phyloP scores from a whole-genome alignment of 768 basidiomycete species.

The Tulasnella sp. region DNA sequence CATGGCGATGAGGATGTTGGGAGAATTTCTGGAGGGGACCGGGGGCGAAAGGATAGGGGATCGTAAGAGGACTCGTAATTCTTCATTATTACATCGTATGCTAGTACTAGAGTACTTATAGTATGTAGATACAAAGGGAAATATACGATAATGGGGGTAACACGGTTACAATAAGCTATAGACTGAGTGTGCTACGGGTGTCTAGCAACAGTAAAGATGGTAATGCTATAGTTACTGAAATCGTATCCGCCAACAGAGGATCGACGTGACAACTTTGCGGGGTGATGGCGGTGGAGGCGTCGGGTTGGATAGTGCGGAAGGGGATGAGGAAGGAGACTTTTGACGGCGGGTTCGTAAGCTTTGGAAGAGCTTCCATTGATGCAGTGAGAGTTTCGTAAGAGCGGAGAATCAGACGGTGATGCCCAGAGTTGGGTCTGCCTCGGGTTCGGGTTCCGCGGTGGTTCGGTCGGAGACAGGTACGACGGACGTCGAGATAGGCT shows the following conservation, averaged over 20 bases:
- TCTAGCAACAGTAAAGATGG: no score
- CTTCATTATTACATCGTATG: no score
- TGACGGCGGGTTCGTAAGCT: background rate
- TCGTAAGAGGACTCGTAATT: no score
- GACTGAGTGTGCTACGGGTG: no score
- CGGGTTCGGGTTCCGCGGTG: background rate
- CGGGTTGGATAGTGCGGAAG: background rate
- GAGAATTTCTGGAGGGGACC: no score
- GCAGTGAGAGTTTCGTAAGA: background rate
- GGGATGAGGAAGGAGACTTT: background rate
- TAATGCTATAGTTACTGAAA: no score
- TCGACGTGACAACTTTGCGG: background rate
- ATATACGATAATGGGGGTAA: no score
- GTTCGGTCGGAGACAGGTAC: background rate
- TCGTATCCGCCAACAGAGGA: no score
- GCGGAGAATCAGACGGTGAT: background rate
- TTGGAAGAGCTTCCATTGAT: background rate
- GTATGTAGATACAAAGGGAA: no score
- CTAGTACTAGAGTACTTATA: no score
- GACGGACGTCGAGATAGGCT: background rate
- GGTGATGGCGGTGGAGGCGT: background rate
- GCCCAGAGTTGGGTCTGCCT: background rate
- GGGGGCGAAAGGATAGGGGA: no score
- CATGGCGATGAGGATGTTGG: conserved; percentile 1
- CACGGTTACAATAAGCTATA: no score